A percentile compares a stretch with the other conserved stretches of the same genome.
Conservation (phyloP, 2,329 filamentous ascomycete species). For the Colletotrichum godetiae region DNA sequence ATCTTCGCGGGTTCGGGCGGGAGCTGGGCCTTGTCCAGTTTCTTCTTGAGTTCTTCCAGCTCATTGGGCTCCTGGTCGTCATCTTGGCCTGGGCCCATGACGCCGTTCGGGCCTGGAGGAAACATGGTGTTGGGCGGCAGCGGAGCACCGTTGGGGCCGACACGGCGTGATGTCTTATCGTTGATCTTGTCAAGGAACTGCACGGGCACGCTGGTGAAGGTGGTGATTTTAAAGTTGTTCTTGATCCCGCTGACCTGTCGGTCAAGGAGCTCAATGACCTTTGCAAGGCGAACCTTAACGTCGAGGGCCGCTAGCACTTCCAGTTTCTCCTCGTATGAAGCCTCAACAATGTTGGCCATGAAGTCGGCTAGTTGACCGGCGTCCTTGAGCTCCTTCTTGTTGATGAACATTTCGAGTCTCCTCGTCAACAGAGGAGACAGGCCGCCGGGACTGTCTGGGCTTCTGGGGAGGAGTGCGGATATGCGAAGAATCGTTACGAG, state of each 20-base stretch:
- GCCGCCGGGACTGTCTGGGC: conserved; percentile 67
- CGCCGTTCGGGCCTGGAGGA: conserved; percentile 39
- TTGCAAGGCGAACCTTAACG: conserved; percentile 80
- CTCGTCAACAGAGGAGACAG: conserved; percentile 88
- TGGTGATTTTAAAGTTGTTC: conserved; percentile 86
- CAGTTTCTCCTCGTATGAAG: conserved; percentile 90
- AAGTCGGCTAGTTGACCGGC: conserved; percentile 92
- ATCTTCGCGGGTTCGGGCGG: conserved; percentile 88
- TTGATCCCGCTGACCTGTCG: conserved; percentile 87
- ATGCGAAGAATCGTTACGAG: conserved; percentile 86
- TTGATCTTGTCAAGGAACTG: conserved; percentile 69
- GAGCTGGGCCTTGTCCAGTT: conserved; percentile 83
- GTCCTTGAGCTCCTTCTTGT: conserved; percentile 82
- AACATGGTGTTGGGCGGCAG: conserved; percentile 36
- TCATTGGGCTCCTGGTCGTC: conserved; percentile 90
- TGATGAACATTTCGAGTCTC: conserved; percentile 88
- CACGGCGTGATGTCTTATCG: conserved; percentile 40
- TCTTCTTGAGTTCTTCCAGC: conserved; percentile 90
- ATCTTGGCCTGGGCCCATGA: conserved; percentile 58
- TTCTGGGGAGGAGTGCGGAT: conserved; percentile 79
- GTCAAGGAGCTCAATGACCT: conserved; percentile 85
- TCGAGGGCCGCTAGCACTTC: conserved; percentile 85
- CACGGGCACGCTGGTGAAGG: conserved; percentile 75
- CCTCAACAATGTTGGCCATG: conserved; percentile 93
- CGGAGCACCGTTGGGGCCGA: conserved; percentile 32